These are phyloP conservation scores for Pulicaria dysenterica DNA, from an alignment of 129 eudicot genomes.

Conservation along the genomic window DNA sequence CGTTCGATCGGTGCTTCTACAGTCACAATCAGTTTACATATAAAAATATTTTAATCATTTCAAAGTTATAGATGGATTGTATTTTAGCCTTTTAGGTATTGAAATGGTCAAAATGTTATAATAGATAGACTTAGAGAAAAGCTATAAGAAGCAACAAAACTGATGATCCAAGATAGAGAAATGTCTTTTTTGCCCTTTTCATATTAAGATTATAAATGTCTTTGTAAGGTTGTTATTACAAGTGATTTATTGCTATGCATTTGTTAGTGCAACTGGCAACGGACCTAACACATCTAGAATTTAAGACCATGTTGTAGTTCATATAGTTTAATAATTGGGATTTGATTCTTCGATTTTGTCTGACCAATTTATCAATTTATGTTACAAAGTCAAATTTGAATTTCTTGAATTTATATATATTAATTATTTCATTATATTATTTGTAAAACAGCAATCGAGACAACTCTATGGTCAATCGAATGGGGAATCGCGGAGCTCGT, in stretches of 20 bases:
- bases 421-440: not conserved
- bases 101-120: too few species aligned
- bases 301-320: not conserved
- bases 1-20: too few species aligned
- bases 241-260: not conserved
- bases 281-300: constrained; percentile 19
- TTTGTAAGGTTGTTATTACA: too few species aligned
- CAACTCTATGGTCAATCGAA: constrained; percentile 92
- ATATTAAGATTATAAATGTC: too few species aligned
- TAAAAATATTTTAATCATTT: too few species aligned
- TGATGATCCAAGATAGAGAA: not conserved
- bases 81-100: too few species aligned
- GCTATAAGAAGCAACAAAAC: not conserved
- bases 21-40: too few species aligned
- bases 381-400: not conserved
- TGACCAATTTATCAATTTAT: not conserved
- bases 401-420: not conserved
- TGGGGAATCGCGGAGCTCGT: constrained; percentile 95
- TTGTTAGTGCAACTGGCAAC: constrained; percentile 19
- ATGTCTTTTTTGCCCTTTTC: too few species aligned
- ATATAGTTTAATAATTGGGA: not conserved
- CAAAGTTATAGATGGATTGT: too few species aligned
- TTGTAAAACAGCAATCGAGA: constrained; percentile 72
- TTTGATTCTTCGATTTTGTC: constrained; percentile 1
- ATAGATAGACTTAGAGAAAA: too few species aligned